phyloP scores from a whole-genome alignment of 345 rosid species.

The Lepidium sativum region DNA sequence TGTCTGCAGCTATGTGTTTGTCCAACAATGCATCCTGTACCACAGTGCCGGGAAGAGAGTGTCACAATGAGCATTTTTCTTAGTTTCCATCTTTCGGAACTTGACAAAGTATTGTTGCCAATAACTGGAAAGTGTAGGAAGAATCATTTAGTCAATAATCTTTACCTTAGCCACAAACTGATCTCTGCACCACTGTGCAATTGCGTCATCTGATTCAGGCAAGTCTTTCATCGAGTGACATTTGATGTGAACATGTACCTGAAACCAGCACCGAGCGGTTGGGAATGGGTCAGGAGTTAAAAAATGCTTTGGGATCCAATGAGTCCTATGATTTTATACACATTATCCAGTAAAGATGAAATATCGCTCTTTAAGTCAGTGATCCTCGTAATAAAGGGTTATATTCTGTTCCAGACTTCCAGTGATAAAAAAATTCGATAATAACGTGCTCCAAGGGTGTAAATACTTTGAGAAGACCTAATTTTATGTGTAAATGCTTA shows the following conservation, averaged over 20 bases:
- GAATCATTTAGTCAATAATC: not conserved
- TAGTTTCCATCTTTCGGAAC: not conserved
- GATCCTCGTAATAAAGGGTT: not conserved
- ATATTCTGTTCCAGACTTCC: not conserved
- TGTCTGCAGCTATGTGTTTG: slow-evolving; percentile 55
- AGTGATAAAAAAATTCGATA: not conserved
- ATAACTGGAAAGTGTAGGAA: not conserved
- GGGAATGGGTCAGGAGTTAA: not conserved
- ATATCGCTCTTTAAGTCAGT: not conserved
- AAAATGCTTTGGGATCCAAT: not conserved
- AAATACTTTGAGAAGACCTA: slow-evolving; percentile 7
- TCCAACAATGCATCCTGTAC: slow-evolving; percentile 70
- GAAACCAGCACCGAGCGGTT: slow-evolving; percentile 21
- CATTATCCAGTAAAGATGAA: not conserved
- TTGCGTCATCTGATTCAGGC: slow-evolving; percentile 78
- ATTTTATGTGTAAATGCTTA: slow-evolving; percentile 28
- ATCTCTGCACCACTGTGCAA: slow-evolving; percentile 96
- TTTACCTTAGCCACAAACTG: slow-evolving; percentile 72
- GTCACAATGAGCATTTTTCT: not conserved
- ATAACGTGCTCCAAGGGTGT: not conserved
- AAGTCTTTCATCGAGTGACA: slow-evolving; percentile 73
- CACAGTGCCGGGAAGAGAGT: not conserved
- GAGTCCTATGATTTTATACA: not conserved
- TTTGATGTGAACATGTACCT: slow-evolving; percentile 76
- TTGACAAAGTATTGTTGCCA: not conserved